A percentile compares a stretch with the other conserved stretches of the same genome.
Conservation (phyloP, 2,329 filamentous ascomycete genomes). For the Fusarium pseudocircinatum region DNA sequence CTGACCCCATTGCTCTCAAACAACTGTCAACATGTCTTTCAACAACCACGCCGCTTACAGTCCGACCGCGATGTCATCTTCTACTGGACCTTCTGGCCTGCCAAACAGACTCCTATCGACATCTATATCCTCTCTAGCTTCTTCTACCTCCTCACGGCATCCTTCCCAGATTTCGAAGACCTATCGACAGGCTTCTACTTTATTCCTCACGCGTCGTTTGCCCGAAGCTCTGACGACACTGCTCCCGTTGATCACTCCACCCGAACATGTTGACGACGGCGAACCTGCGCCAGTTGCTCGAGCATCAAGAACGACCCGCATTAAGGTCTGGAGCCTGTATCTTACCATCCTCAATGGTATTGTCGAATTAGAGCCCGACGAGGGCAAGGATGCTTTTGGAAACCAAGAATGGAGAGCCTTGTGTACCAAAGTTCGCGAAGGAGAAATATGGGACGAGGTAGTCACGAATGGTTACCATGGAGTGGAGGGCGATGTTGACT, state of each 20-base stretch:
- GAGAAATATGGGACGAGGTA: conserved; percentile 94
- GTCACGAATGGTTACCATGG: conserved; percentile 88
- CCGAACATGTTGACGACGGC: conserved; percentile 58
- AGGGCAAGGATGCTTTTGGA: conserved; percentile 90
- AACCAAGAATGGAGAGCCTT: conserved; percentile 84
- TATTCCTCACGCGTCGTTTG: conserved; percentile 93
- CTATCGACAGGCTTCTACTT: conserved; percentile 91
- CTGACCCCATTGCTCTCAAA: conserved; percentile 4
- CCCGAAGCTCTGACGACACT: conserved; percentile 89
- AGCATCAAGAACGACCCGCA: conserved; percentile 82
- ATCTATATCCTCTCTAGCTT: conserved; percentile 75
- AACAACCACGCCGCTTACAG: conserved; percentile 56
- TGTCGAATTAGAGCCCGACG: conserved; percentile 86
- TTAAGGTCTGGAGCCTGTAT: conserved; percentile 98
- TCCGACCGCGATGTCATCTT: conserved; percentile 52
- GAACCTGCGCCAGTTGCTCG: conserved; percentile 78
- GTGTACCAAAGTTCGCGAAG: conserved; percentile 85
- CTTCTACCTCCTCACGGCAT: conserved; percentile 68
- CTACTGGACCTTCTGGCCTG: conserved; percentile 52
- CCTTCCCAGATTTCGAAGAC: conserved; percentile 85
- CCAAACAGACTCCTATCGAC: conserved; percentile 66
- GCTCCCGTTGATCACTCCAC: conserved; percentile 78
- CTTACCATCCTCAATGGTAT: conserved; percentile 92
- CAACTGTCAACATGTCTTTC: conserved; percentile 53
- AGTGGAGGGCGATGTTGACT: conserved; percentile 88